Percentiles rank a stretch among this genome's conserved stretches.
Evolutionary conservation across 441 rosid genomes (phyloP).

Genomic region (Pelargonium myrrhifolium): DNA sequence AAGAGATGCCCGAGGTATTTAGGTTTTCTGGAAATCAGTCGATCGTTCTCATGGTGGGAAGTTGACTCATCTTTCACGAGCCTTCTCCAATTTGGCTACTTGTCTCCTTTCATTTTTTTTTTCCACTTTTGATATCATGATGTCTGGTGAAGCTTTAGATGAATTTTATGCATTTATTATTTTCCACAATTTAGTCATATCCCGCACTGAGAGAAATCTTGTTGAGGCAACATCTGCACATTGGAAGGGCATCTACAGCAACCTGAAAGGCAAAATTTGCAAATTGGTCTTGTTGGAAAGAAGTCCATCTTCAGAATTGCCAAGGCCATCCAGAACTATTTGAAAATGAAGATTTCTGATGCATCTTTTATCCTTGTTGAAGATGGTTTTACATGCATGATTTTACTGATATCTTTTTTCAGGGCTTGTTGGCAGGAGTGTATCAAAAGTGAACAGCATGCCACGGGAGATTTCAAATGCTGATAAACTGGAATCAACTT

Average conservation of each 20-base stretch:
- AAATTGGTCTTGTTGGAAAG: neutral
- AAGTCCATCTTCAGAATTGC: neutral
- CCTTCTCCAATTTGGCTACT: too few relatives aligned
- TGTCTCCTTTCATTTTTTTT: too few relatives aligned
- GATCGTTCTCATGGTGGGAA: too few relatives aligned
- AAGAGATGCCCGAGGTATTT: too few relatives aligned
- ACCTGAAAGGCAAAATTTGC: neutral
- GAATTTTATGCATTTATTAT: neutral
- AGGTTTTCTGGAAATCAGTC: too few relatives aligned
- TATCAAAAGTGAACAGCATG: conserved; percentile 32
- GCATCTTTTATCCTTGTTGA: neutral
- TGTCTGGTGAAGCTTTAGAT: too few relatives aligned
- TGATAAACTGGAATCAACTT: conserved; percentile 36
- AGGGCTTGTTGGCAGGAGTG: conserved; percentile 34
- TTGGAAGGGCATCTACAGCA: neutral
- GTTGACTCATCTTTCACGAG: too few relatives aligned
- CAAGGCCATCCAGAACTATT: neutral
- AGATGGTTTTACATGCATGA: conserved; percentile 8
- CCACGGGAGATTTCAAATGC: conserved; percentile 29
- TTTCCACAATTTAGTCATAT: neutral
- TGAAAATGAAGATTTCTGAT: neutral
- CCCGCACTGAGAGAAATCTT: neutral
- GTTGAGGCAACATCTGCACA: neutral
- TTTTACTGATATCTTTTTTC: conserved; percentile 18
- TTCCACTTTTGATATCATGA: too few relatives aligned